A percentile compares a stretch with the other conserved stretches of the same genome.
Evolutionary conservation across 2,329 filamentous ascomycete species (phyloP).

Genomic region (Aureobasidium subglaciale): DNA sequence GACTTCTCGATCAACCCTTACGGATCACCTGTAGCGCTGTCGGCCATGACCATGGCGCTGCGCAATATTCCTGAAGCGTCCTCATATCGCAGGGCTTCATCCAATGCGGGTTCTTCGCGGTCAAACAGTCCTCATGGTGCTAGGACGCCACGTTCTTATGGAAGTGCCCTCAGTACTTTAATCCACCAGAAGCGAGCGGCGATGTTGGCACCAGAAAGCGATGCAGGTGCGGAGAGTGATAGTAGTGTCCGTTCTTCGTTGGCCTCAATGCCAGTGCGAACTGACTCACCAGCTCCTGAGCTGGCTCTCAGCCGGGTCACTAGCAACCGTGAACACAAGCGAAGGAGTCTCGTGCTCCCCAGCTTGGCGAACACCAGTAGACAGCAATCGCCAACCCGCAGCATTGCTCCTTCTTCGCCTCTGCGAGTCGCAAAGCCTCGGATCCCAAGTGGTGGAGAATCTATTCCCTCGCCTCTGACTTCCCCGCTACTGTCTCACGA

Average conservation of each 20-base stretch:
- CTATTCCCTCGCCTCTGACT: conserved; percentile 73
- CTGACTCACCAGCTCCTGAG: conserved; percentile 87
- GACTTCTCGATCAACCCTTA: conserved; percentile 10
- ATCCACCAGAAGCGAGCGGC: conserved; percentile 66
- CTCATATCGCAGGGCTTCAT: conserved; percentile 47
- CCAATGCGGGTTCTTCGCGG: conserved; percentile 66
- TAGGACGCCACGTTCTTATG: conserved; percentile 81
- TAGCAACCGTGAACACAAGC: conserved; percentile 74
- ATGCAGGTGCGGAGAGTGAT: conserved; percentile 76
- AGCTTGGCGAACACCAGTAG: conserved; percentile 61
- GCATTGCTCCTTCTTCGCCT: conserved; percentile 65
- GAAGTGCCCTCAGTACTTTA: conserved; percentile 47
- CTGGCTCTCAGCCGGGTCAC: conserved; percentile 67
- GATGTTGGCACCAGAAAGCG: conserved; percentile 66
- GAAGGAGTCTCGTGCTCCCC: conserved; percentile 77
- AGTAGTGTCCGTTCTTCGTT: conserved; percentile 79
- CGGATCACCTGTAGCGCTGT: conserved; percentile 39
- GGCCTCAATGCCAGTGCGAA: conserved; percentile 62
- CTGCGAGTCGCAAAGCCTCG: conserved; percentile 79
- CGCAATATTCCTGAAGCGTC: conserved; percentile 42
- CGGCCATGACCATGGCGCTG: conserved; percentile 51
- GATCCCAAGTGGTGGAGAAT: conserved; percentile 54
- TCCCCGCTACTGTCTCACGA: conserved; percentile 80
- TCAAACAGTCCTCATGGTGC: conserved; percentile 89
- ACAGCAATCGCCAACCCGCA: conserved; percentile 81